phyloP scores from a whole-genome alignment of 306 rosid species.

The Vigna trinervia region DNA sequence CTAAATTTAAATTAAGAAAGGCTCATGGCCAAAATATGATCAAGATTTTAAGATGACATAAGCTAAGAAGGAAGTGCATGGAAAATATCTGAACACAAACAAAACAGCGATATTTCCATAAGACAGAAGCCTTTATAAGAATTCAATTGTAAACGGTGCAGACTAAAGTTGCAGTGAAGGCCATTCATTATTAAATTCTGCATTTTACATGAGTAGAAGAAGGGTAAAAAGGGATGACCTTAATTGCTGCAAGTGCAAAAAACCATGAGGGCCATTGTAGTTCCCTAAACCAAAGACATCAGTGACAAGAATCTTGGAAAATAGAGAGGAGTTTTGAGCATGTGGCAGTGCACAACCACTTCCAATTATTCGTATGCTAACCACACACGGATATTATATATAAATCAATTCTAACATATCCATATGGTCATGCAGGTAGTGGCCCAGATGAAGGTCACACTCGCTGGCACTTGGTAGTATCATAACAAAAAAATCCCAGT shows the following conservation, averaged over 20 bases:
- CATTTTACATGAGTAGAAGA: too few species aligned
- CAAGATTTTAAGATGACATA: not conserved
- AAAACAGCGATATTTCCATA: too few species aligned
- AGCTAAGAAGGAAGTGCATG: too few species aligned
- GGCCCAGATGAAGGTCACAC: not conserved
- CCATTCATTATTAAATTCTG: too few species aligned
- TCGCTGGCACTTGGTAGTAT: not conserved
- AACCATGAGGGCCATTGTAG: not conserved
- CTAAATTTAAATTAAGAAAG: not conserved
- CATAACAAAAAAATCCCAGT: not conserved
- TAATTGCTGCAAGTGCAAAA: not conserved
- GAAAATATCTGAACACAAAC: too few species aligned
- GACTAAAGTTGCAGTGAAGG: too few species aligned
- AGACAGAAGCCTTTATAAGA: too few species aligned
- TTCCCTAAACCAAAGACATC: not conserved
- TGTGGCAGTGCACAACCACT: not conserved
- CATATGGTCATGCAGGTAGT: not conserved
- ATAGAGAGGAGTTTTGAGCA: not conserved
- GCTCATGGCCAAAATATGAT: not conserved
- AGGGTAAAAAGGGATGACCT: not conserved
- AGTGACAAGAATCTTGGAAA: not conserved
- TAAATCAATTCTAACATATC: not conserved
- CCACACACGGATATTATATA: not conserved
- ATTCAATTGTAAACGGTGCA: too few species aligned
- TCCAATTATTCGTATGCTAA: not conserved